These are phyloP conservation scores for Gnetum montanum DNA, from an alignment of 75 land plant genomes.

Conservation along the genomic window DNA sequence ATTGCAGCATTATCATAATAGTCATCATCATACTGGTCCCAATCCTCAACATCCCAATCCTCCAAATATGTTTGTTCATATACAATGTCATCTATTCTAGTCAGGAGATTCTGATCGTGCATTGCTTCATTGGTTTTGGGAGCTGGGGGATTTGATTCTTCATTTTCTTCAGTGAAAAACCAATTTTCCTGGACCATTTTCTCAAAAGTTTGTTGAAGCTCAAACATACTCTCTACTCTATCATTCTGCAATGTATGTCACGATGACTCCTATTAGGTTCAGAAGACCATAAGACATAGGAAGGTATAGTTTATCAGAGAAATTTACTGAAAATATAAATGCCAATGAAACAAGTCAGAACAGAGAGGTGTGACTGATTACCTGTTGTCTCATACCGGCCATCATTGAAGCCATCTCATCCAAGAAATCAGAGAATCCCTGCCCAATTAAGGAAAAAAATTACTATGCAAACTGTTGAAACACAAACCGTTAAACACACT, in stretches of 20 bases:
- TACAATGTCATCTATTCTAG: no score
- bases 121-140: no score
- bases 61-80: no score
- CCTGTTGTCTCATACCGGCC: slow-evolving; percentile 34
- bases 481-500: not conserved
- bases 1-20: no score
- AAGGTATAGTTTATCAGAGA: not conserved
- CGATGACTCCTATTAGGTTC: not conserved
- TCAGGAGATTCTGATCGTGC: no score
- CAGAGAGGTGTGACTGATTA: not conserved
- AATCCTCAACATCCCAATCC: no score
- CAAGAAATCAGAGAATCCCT: slow-evolving; percentile 60
- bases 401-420: slow-evolving; percentile 58
- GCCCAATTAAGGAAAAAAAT: not conserved
- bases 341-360: not conserved
- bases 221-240: slow-evolving; percentile 21
- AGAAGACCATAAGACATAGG: not conserved
- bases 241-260: slow-evolving; percentile 11
- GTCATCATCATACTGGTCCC: no score
- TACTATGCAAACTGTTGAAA: not conserved
- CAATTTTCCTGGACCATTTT: slow-evolving; percentile 18
- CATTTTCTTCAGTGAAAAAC: not conserved
- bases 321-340: no score
- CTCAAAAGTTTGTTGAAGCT: slow-evolving; percentile 27
- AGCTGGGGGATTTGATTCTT: not conserved